Evolutionary conservation across 2,329 filamentous ascomycete species (phyloP).

Genomic region (Lasiodiplodia citricola): DNA sequence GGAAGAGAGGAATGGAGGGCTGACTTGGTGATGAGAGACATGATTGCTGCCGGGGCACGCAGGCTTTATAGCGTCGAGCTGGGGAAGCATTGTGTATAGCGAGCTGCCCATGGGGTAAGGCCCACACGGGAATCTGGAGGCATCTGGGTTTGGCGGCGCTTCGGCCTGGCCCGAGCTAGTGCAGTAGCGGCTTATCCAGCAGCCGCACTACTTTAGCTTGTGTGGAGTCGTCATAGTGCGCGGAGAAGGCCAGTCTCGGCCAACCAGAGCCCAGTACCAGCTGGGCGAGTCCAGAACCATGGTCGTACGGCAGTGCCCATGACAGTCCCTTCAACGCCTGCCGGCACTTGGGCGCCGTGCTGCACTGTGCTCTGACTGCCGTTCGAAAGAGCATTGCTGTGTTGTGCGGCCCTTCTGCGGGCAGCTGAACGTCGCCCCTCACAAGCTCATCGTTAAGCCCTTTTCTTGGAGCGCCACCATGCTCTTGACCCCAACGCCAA

Average conservation of each 20-base stretch:
- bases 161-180: constrained; percentile 4
- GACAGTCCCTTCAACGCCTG: constrained; percentile 1
- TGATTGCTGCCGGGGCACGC: not conserved
- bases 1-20: not conserved
- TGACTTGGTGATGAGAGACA: constrained; percentile 8
- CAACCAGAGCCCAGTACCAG: constrained; percentile 19
- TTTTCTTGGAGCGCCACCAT: constrained; percentile 7
- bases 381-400: not conserved
- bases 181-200: not conserved
- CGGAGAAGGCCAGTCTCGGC: not conserved
- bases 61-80: not conserved
- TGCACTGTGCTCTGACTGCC: constrained; percentile 1
- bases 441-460: constrained; percentile 11
- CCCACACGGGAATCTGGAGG: constrained; percentile 11
- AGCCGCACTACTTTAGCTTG: constrained; percentile 14
- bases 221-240: constrained; percentile 18
- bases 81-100: not conserved
- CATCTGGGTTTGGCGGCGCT: not conserved
- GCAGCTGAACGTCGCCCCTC: not conserved
- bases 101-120: constrained; percentile 20
- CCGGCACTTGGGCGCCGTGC: not conserved
- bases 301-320: constrained; percentile 8
- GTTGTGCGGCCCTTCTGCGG: constrained; percentile 3
- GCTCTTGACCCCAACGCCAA: not conserved
- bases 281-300: constrained; percentile 18